Evolutionary conservation across 352 stramenopile species (phyloP).

Genomic region (Phytophthora constricta): DNA sequence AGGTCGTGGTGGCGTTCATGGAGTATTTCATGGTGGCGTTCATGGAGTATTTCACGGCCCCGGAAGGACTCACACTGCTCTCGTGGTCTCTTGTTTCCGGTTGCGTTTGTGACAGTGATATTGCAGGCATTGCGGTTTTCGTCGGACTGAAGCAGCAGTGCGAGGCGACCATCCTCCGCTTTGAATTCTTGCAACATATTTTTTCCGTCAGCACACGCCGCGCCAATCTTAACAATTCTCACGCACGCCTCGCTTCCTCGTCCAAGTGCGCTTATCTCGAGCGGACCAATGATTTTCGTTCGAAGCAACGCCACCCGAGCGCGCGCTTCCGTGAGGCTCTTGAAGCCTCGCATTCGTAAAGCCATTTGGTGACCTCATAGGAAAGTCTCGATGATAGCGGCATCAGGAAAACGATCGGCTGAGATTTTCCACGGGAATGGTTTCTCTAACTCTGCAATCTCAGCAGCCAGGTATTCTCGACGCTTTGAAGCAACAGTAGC

Average conservation of each 20-base stretch:
- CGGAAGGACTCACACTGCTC: too few relatives aligned
- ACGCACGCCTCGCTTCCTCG: conserved; percentile 14
- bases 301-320: conserved; percentile 1
- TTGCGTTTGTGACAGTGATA: too few relatives aligned
- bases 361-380: background rate
- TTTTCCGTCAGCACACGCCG: conserved; percentile 2
- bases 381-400: conserved; percentile 5
- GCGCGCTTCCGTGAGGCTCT: conserved; percentile 8
- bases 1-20: too few relatives aligned
- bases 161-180: conserved; percentile 3
- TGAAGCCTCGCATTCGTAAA: conserved; percentile 6
- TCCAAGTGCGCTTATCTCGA: conserved; percentile 4
- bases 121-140: too few relatives aligned
- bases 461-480: conserved; percentile 8
- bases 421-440: conserved; percentile 11
- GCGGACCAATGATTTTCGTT: conserved; percentile 5
- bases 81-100: too few relatives aligned
- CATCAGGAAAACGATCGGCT: background rate
- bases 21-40: too few relatives aligned
- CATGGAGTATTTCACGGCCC: too few relatives aligned
- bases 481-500: conserved; percentile 1
- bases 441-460: conserved; percentile 16
- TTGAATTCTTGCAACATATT: conserved; percentile 3
- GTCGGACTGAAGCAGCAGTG: background rate
- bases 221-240: conserved; percentile 13